Evolutionary conservation across 768 basidiomycete genomes (phyloP).

Genomic region (Lactarius hengduanensis): DNA sequence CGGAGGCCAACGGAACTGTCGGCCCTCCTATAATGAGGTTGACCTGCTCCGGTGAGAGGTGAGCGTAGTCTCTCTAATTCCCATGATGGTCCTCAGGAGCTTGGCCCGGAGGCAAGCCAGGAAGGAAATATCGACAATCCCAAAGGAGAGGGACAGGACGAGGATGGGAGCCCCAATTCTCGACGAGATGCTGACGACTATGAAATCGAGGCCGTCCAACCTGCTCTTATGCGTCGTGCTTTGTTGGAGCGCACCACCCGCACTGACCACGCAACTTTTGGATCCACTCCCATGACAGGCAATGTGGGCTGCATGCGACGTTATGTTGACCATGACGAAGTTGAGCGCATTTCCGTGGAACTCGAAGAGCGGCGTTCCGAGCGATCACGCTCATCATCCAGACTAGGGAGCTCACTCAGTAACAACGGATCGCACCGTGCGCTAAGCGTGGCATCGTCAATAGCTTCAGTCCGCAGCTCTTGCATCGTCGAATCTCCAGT

Average conservation of each 20-base stretch:
- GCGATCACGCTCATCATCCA: constrained; percentile 33
- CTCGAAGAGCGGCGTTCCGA: constrained; percentile 64
- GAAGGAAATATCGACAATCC: not conserved
- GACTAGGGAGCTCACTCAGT: constrained; percentile 22
- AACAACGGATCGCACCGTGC: constrained; percentile 24
- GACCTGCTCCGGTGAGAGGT: no score
- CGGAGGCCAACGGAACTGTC: no score
- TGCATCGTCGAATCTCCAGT: not conserved
- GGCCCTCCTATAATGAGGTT: no score
- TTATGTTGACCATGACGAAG: constrained; percentile 56
- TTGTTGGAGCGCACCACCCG: constrained; percentile 47
- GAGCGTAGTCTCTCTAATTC: no score
- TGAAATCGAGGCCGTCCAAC: constrained; percentile 18
- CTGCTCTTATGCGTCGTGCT: constrained; percentile 21
- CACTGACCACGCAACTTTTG: constrained; percentile 54
- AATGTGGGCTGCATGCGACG: constrained; percentile 32
- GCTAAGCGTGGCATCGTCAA: constrained; percentile 24
- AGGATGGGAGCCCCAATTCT: constrained; percentile 24
- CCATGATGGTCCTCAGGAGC: not conserved
- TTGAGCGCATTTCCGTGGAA: constrained; percentile 63
- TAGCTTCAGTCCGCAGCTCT: constrained; percentile 1
- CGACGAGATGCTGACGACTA: constrained; percentile 31
- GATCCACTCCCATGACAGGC: constrained; percentile 36
- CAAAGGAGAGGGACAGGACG: constrained; percentile 28
- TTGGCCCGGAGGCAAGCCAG: not conserved